These are phyloP conservation scores for Odonthalia washingtoniensis DNA, from an alignment of 31 red algal species.

Conservation along the genomic window DNA sequence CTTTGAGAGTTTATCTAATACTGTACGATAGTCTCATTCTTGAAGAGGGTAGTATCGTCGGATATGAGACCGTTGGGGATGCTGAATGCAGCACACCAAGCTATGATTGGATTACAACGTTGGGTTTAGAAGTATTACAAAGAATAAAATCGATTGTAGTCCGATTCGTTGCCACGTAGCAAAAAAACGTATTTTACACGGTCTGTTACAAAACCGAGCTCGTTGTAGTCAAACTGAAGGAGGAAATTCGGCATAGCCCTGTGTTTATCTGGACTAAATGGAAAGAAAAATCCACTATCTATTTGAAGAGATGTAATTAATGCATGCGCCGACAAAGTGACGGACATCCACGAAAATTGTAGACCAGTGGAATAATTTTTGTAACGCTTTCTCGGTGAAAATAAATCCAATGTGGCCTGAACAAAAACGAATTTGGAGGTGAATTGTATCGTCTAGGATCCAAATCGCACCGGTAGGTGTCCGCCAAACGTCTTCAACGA, in stretches of 20 bases:
- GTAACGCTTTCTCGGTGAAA: neutral
- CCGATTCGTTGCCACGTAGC: neutral
- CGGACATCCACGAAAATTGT: neutral
- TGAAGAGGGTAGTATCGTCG: no score
- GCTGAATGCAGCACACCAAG: no score
- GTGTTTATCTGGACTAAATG: neutral
- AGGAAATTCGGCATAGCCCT: neutral
- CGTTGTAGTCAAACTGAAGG: constrained; percentile 20
- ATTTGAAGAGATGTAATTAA: neutral
- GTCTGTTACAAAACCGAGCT: neutral
- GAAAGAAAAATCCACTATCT: neutral
- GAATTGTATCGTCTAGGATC: neutral
- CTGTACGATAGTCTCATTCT: no score
- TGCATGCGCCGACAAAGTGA: neutral
- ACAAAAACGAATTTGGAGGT: constrained; percentile 24
- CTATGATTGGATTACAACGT: constrained; percentile 28
- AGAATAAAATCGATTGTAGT: constrained; percentile 21
- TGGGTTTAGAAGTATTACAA: neutral
- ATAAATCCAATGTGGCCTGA: neutral
- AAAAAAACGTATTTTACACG: neutral
- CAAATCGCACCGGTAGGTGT: constrained; percentile 15
- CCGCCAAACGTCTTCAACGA: neutral
- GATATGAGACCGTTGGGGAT: no score
- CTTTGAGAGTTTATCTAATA: no score
- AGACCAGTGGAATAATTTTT: neutral